Conservation (phyloP, 306 rosid species). For the Sicyos edulis region DNA sequence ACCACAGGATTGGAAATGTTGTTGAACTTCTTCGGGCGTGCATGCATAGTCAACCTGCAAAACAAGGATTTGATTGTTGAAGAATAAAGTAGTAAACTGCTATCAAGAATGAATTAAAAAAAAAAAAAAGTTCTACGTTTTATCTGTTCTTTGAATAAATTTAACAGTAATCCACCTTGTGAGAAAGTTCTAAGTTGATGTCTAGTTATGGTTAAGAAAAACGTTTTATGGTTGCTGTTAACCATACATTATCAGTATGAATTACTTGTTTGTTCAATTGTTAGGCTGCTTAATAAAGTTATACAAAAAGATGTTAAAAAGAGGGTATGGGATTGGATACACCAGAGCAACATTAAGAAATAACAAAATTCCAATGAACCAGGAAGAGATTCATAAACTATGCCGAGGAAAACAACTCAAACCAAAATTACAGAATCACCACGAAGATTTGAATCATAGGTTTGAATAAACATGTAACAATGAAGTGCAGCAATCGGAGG, state of each 20-base stretch:
- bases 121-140: too few relatives aligned
- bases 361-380: background rate
- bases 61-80: slow-evolving; percentile 22
- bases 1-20: too few relatives aligned
- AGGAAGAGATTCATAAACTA: background rate
- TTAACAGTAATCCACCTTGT: background rate
- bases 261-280: background rate
- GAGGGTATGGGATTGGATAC: background rate
- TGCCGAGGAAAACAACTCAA: background rate
- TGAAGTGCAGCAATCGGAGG: background rate
- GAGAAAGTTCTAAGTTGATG: background rate
- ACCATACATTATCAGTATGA: background rate
- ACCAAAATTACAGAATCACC: slow-evolving; percentile 11
- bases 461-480: background rate
- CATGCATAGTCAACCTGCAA: background rate
- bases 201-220: background rate
- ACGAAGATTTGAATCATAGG: background rate
- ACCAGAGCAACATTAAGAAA: slow-evolving; percentile 2
- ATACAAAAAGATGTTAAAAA: background rate
- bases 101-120: background rate
- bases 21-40: too few relatives aligned
- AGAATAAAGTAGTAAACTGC: slow-evolving; percentile 3
- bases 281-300: background rate
- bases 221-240: background rate
- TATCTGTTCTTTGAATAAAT: background rate